Percentiles rank a stretch among this genome's conserved stretches.
Conservation (phyloP, 495 filamentous ascomycete genomes). For the Talaromyces borbonicus region DNA sequence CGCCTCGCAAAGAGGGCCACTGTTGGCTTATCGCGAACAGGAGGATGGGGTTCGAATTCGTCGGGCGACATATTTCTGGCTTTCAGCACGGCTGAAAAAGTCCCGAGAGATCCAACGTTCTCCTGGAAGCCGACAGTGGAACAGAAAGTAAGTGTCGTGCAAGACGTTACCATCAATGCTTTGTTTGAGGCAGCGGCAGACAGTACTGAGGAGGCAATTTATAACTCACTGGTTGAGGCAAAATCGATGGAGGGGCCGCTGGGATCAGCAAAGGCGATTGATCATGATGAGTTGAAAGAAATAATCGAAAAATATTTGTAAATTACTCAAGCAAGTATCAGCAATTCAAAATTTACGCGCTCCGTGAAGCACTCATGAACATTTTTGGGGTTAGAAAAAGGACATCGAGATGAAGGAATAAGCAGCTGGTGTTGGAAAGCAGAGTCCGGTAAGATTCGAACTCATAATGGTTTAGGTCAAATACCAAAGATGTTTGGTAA, state of each 20-base stretch:
- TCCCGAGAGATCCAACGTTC: slow-evolving; percentile 18
- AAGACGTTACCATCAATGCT: slow-evolving; percentile 39
- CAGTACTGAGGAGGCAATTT: slow-evolving; percentile 42
- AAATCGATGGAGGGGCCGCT: slow-evolving; percentile 35
- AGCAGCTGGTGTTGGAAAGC: no score
- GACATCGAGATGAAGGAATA: no score
- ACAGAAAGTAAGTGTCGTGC: slow-evolving; percentile 27
- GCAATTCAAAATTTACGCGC: no score
- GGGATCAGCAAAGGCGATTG: slow-evolving; percentile 32
- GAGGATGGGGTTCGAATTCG: slow-evolving; percentile 36
- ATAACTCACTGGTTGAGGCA: slow-evolving; percentile 41
- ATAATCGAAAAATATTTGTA: slow-evolving; percentile 34
- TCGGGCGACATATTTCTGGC: slow-evolving; percentile 46
- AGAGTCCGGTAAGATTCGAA: no score
- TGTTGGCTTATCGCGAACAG: slow-evolving; percentile 38
- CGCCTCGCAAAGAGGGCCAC: slow-evolving; percentile 43
- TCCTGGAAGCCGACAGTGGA: slow-evolving; percentile 22
- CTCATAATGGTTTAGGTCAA: no score
- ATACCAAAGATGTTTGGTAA: no score
- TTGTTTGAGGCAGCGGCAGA: slow-evolving; percentile 42
- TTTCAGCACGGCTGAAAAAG: slow-evolving; percentile 38
- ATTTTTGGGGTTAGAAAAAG: no score
- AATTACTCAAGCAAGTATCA: no score
- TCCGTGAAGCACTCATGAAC: no score
- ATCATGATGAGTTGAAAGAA: slow-evolving; percentile 34